Conservation (phyloP, 2,329 filamentous ascomycete genomes). For the Aspergillus hortae region DNA sequence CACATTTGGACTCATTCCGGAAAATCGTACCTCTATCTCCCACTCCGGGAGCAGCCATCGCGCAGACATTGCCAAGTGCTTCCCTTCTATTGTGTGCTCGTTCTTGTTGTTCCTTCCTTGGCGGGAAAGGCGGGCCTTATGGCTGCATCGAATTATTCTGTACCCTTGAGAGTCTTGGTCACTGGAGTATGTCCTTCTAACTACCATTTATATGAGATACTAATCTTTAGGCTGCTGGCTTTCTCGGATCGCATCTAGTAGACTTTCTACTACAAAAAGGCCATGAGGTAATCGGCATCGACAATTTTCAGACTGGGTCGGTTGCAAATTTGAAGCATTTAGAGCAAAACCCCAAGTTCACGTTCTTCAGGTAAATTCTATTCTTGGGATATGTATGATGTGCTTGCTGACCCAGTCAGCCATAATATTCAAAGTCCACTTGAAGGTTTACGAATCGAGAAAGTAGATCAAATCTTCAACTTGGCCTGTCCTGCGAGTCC, state of each 20-base stretch:
- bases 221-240: conserved; percentile 10
- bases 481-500: conserved; percentile 32
- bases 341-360: conserved; percentile 7
- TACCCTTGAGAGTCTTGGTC: too few relatives aligned
- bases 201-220: too few relatives aligned
- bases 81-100: too few relatives aligned
- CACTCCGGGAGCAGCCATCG: too few relatives aligned
- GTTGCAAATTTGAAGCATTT: conserved; percentile 10
- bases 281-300: conserved; percentile 12
- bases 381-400: not conserved
- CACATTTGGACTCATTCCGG: too few relatives aligned
- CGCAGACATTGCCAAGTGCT: too few relatives aligned
- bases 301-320: conserved; percentile 14
- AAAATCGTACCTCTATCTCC: too few relatives aligned
- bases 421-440: conserved; percentile 13
- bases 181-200: too few relatives aligned
- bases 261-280: conserved; percentile 13
- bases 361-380: conserved; percentile 5
- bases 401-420: not conserved
- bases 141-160: too few relatives aligned
- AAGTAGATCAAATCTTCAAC: conserved; percentile 24
- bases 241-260: conserved; percentile 15
- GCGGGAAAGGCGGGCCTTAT: too few relatives aligned
- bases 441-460: conserved; percentile 15
- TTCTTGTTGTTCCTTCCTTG: too few relatives aligned